A percentile compares a stretch with the other conserved stretches of the same genome.
Conservation (phyloP, 352 stramenopile genomes). For the Hyaloperonospora arabidopsidis region DNA sequence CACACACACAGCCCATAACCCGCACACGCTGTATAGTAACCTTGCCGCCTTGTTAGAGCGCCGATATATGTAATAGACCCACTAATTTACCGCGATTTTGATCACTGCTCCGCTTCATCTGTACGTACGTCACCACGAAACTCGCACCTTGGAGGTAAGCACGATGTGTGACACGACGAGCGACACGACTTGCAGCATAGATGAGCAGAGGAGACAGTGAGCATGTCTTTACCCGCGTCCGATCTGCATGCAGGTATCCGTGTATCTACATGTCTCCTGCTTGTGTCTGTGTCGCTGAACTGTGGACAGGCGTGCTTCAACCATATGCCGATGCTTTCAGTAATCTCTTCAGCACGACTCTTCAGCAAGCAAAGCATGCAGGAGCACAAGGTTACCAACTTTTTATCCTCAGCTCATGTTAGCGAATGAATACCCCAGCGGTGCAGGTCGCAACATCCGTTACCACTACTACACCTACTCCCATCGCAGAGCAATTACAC, state of each 20-base stretch:
- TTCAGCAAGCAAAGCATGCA: slow-evolving; percentile 17
- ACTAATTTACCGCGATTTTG: slow-evolving; percentile 35
- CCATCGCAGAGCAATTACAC: slow-evolving; percentile 30
- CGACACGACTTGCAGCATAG: slow-evolving; percentile 3
- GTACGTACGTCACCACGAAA: background rate
- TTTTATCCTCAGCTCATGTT: slow-evolving; percentile 17
- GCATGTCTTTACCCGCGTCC: slow-evolving; percentile 16
- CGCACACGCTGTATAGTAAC: slow-evolving; percentile 25
- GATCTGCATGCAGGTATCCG: slow-evolving; percentile 11
- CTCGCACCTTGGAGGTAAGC: too few species aligned
- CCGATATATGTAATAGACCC: slow-evolving; percentile 28
- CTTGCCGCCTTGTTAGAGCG: slow-evolving; percentile 5
- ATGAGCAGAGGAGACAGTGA: slow-evolving; percentile 19
- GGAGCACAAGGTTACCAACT: slow-evolving; percentile 22
- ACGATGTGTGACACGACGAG: slow-evolving; percentile 2
- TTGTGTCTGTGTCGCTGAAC: slow-evolving; percentile 15
- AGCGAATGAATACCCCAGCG: slow-evolving; percentile 17
- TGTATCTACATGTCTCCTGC: slow-evolving; percentile 20
- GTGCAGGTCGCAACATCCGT: slow-evolving; percentile 2
- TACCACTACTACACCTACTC: slow-evolving; percentile 9
- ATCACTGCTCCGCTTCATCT: slow-evolving; percentile 17
- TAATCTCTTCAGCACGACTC: background rate
- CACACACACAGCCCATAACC: background rate
- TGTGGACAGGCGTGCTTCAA: slow-evolving; percentile 13
- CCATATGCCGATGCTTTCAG: background rate